Evolutionary conservation across 140 eudicot species (phyloP), one percentile per base, ranked within the genome.

Genomic region (Cichorium intybus): DNA sequence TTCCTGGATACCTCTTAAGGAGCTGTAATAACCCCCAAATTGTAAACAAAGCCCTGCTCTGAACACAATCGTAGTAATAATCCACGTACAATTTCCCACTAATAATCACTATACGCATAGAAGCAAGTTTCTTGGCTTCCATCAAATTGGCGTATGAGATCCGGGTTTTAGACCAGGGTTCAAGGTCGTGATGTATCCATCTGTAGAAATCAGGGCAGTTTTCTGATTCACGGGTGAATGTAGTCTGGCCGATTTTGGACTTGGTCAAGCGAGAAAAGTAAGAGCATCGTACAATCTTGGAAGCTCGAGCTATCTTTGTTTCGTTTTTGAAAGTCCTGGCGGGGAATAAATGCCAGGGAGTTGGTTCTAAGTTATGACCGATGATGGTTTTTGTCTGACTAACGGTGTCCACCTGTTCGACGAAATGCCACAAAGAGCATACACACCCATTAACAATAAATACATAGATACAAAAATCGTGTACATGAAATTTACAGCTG

Each of bases 341-440:
- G 6, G 89, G 90, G 64, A 89, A 89, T 27, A 61, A 11, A 62
- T 89, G 97, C 97, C 97, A 89, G 33, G 97, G 97, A 24, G 95
- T 79, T 53, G 97, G 97, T 28, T 83, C 77, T 71, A 89, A 77
- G 74, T 89, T 89, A 79, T 86, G 95, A 7, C 97, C 97, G 10
- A 74, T 81, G 16, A 89, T 67, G 0, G 97, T 89, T 79, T 81
- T 89, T 26, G 87, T 89, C 51, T 52, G 69, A 7, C 76, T 85
- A 11, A 74, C 82, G 28, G 65, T 79, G 35, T 80, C 75, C 64
- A 85, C 79, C 96, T 88, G 86, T 74, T 67, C 55, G 20, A 76
- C 41, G 18, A 71, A 72, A 72, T 81, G 80, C 74, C 68, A 41
- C 50, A 56, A 47, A 45, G 24, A 62, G 52, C 18, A 67, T 45